Conservation (phyloP, 1,284 basidiomycete species). For the Malassezia equina region DNA sequence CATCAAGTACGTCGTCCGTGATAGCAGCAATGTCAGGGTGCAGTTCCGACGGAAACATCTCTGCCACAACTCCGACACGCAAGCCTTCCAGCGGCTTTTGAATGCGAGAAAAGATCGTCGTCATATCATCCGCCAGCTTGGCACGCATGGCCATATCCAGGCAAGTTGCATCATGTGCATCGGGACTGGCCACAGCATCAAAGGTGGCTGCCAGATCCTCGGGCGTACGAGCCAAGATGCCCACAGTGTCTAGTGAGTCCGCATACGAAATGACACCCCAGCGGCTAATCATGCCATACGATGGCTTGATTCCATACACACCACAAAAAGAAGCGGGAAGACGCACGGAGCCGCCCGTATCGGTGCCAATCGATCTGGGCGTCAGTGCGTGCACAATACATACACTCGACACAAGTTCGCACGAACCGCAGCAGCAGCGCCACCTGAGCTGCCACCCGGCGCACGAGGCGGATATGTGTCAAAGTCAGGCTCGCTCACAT, state of each 20-base stretch:
- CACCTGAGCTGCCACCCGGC: constrained; percentile 51
- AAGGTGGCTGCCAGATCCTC: constrained; percentile 56
- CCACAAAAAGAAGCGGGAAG: constrained; percentile 91
- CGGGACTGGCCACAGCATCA: constrained; percentile 59
- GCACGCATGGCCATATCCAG: constrained; percentile 32
- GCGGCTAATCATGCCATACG: constrained; percentile 80
- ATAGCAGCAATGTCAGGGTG: constrained; percentile 44
- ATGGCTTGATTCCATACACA: constrained; percentile 81
- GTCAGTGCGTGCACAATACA: background rate
- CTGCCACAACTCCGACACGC: constrained; percentile 61
- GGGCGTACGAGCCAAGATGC: constrained; percentile 61
- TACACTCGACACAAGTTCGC: constrained; percentile 31
- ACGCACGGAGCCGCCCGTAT: constrained; percentile 88
- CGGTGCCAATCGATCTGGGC: constrained; percentile 64
- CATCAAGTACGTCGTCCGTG: constrained; percentile 48
- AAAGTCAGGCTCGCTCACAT: constrained; percentile 1
- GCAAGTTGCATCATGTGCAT: constrained; percentile 71
- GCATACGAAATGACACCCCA: constrained; percentile 88
- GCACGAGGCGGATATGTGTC: background rate
- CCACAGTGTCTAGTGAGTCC: constrained; percentile 88
- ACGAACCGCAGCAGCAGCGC: constrained; percentile 37
- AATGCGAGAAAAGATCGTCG: background rate
- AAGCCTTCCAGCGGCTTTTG: constrained; percentile 50
- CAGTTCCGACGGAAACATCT: constrained; percentile 72
- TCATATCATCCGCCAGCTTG: background rate